phyloP scores from a whole-genome alignment of 2,329 filamentous ascomycete genomes.

The Dactylella cylindrospora region DNA sequence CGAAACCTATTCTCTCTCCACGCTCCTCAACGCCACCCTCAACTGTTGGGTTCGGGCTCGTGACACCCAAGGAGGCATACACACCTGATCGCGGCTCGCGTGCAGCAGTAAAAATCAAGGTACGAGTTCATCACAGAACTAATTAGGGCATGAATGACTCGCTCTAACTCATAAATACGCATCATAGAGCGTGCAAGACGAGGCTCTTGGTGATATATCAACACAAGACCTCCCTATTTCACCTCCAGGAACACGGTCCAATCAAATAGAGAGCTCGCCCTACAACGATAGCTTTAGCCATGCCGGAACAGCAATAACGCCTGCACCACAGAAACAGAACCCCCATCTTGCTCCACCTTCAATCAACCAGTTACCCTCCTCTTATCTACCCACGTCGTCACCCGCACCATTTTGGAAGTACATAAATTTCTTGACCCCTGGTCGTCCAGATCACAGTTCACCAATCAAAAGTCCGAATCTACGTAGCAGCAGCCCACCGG shows the following conservation, averaged over 20 bases:
- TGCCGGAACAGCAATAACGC: conserved; percentile 59
- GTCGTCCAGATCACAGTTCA: conserved; percentile 46
- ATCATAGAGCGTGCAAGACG: conserved; percentile 46
- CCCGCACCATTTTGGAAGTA: conserved; percentile 89
- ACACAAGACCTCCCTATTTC: conserved; percentile 40
- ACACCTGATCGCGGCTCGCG: conserved; percentile 59
- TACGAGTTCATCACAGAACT: conserved; percentile 38
- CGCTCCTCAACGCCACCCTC: conserved; percentile 51
- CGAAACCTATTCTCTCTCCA: conserved; percentile 20
- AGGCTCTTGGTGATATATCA: conserved; percentile 4
- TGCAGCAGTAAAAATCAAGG: conserved; percentile 47
- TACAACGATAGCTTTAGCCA: conserved; percentile 43
- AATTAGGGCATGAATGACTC: neutral
- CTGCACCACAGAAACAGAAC: conserved; percentile 70
- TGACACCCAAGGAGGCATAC: conserved; percentile 57
- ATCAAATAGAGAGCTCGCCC: conserved; percentile 22
- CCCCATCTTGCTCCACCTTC: conserved; percentile 76
- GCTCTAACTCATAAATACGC: neutral
- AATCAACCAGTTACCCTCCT: conserved; percentile 76
- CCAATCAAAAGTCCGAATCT: conserved; percentile 45
- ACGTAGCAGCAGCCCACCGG: conserved; percentile 46
- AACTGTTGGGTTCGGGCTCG: conserved; percentile 54
- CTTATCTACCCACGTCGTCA: conserved; percentile 81
- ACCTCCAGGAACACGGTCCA: conserved; percentile 27
- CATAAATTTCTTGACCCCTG: conserved; percentile 61